Evolutionary conservation across 768 basidiomycete species (phyloP).

Genomic region (Tricholoma terreum): DNA sequence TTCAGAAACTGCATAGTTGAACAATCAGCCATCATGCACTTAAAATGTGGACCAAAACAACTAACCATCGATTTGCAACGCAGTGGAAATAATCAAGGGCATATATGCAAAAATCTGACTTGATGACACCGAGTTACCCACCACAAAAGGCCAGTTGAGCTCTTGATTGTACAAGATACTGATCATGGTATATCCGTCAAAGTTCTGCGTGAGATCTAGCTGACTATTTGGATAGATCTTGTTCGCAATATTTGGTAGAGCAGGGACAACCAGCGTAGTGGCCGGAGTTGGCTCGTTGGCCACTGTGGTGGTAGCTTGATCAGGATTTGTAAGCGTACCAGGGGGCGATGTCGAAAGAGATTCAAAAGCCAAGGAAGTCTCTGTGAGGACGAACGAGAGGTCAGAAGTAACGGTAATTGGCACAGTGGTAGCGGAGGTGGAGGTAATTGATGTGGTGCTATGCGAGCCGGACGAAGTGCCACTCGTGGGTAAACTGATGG

Average conservation of each 20-base stretch:
- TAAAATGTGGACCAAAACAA: conserved; percentile 6
- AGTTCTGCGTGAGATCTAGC: conserved; percentile 22
- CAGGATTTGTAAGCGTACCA: conserved; percentile 40
- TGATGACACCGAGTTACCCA: conserved; percentile 49
- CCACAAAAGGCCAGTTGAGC: conserved; percentile 72
- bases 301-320: conserved; percentile 37
- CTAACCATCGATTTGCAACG: conserved; percentile 31
- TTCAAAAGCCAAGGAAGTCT: conserved; percentile 38
- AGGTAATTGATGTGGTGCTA: neutral
- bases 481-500: conserved; percentile 17
- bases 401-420: conserved; percentile 36
- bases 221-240: conserved; percentile 50
- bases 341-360: conserved; percentile 27
- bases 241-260: conserved; percentile 60
- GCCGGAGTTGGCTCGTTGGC: conserved; percentile 15
- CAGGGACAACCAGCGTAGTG: conserved; percentile 30
- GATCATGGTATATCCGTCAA: conserved; percentile 47
- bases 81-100: conserved; percentile 41
- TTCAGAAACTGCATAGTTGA: conserved; percentile 24
- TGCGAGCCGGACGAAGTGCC: too few relatives aligned
- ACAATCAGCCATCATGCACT: neutral
- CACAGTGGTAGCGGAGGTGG: conserved; percentile 3
- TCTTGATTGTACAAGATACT: conserved; percentile 58
- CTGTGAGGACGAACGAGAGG: conserved; percentile 43
- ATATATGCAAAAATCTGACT: conserved; percentile 78